Base-by-base conservation (phyloP, 2,329 filamentous ascomycete genomes). In the Pseudogymnoascus sp. region DNA sequence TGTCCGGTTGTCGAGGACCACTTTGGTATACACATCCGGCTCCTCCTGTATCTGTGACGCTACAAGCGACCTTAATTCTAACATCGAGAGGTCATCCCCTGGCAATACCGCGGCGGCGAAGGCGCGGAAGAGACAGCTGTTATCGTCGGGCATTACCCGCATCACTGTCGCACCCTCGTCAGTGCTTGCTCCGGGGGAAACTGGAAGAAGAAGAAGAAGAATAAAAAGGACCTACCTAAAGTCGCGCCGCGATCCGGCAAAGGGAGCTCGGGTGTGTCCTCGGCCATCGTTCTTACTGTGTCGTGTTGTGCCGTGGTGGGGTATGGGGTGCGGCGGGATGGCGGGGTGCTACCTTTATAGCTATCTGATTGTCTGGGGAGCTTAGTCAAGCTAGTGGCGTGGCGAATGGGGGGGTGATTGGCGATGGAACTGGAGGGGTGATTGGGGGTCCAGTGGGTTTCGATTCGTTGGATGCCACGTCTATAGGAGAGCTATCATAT, bases 91-190 rank as follows among this genome's bases (percentile, higher is more conserved):
- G 69, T 88, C 80, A 1, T 80, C 79, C 34, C 84, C 70, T 12
- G 49, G 72, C 25, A 91, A 84, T n/a, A 96, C 82, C 2, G 89
- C 89, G 62, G 88, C 89, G 14, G 90, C 90, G 56, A 97, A 87
- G 0, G 93, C 93, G 28, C 92, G 89, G 76, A 97, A 97, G 71
- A 97, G 86, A 76, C 93, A 97, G 64, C 88, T 91, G 75, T 97
- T 97, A 75, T 97, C 93, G 72, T 97, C 93, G 3, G 93, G 91
- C 93, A 97, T 97, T 60, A 97, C 90, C 12, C 93, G 88, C 16
- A 97, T 83, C 7, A 96, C 89, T 85, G 46, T 8, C 6, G 25
- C 34, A 59, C 7, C 16, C 49, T 11, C 5, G 16, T 84, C 75
- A 1, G 80, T 83, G 56, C 77, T 72, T 63, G 70, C 65, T 18